Evolutionary conservation across 1,139 yeast species (phyloP).

Genomic region (Blastobotrys raffinosifermentans): DNA sequence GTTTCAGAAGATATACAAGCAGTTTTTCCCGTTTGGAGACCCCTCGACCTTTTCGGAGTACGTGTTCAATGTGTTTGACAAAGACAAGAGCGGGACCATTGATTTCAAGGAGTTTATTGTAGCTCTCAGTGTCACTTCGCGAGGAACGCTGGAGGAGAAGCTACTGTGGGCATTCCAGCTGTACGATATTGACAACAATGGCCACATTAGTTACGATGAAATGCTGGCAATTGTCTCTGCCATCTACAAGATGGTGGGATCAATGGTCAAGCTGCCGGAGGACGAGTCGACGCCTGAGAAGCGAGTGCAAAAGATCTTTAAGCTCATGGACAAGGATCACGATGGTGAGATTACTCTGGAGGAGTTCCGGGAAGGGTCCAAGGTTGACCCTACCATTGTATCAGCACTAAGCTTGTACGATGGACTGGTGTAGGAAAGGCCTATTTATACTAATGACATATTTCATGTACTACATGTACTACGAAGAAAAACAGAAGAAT

Average conservation of each 20-base stretch:
- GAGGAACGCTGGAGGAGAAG: slow-evolving; percentile 86
- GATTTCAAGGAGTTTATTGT: slow-evolving; percentile 91
- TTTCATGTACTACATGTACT: too few species aligned
- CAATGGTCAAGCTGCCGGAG: slow-evolving; percentile 86
- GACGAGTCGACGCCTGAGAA: slow-evolving; percentile 91
- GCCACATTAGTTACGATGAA: slow-evolving; percentile 68
- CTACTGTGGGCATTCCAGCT: slow-evolving; percentile 75
- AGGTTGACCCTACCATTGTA: slow-evolving; percentile 74
- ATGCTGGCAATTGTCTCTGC: slow-evolving; percentile 75
- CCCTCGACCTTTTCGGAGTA: slow-evolving; percentile 87
- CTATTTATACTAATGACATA: too few species aligned
- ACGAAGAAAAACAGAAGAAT: not conserved
- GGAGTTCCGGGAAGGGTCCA: slow-evolving; percentile 78
- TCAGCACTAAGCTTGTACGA: slow-evolving; percentile 70
- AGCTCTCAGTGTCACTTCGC: slow-evolving; percentile 78
- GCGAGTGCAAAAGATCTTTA: slow-evolving; percentile 77
- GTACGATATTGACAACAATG: slow-evolving; percentile 78
- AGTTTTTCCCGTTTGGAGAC: slow-evolving; percentile 97
- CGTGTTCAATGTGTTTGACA: slow-evolving; percentile 84
- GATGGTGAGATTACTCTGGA: slow-evolving; percentile 66
- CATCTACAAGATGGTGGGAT: slow-evolving; percentile 92
- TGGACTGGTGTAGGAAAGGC: too few species aligned
- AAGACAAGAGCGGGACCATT: slow-evolving; percentile 71
- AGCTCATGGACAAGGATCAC: slow-evolving; percentile 60
- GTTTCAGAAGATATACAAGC: slow-evolving; percentile 86